Evolutionary conservation across 73 alveolate species (phyloP).

Genomic region (Uronychia binucleata): DNA sequence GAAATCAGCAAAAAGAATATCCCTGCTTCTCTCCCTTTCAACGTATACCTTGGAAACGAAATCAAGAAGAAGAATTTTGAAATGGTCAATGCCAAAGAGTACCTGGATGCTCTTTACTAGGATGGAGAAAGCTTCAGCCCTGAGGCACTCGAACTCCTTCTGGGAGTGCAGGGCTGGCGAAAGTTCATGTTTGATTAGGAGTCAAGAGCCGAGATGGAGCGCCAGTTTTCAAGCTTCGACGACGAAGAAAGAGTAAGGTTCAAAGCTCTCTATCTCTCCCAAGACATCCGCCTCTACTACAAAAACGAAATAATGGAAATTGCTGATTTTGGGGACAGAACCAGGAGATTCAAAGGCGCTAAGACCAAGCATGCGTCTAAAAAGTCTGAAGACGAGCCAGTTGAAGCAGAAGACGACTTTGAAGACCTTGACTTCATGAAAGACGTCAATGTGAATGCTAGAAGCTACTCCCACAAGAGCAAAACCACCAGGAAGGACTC

Average conservation of each 20-base stretch:
- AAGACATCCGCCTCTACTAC: background rate
- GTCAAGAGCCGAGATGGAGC: background rate
- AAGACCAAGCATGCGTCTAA: background rate
- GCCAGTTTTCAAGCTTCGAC: background rate
- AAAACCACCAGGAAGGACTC: background rate
- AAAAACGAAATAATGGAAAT: no score
- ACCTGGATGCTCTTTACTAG: constrained; percentile 24
- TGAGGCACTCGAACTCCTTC: constrained; percentile 35
- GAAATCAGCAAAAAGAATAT: constrained; percentile 16
- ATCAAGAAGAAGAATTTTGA: constrained; percentile 20
- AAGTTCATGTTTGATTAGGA: constrained; percentile 9
- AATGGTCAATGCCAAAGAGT: constrained; percentile 37
- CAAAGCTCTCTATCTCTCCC: background rate
- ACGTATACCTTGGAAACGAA: constrained; percentile 49
- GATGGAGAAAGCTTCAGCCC: background rate
- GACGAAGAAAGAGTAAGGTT: background rate
- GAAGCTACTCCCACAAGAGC: background rate
- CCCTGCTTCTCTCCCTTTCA: constrained; percentile 54
- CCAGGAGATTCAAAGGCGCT: background rate
- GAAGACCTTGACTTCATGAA: background rate
- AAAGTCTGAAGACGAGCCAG: background rate
- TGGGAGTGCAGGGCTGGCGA: constrained; percentile 61
- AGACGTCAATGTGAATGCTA: background rate
- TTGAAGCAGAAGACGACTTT: background rate
- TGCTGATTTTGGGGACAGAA: no score